Evolutionary conservation across 768 basidiomycete genomes (phyloP).

Genomic region (Rhizopogon vinicolor): DNA sequence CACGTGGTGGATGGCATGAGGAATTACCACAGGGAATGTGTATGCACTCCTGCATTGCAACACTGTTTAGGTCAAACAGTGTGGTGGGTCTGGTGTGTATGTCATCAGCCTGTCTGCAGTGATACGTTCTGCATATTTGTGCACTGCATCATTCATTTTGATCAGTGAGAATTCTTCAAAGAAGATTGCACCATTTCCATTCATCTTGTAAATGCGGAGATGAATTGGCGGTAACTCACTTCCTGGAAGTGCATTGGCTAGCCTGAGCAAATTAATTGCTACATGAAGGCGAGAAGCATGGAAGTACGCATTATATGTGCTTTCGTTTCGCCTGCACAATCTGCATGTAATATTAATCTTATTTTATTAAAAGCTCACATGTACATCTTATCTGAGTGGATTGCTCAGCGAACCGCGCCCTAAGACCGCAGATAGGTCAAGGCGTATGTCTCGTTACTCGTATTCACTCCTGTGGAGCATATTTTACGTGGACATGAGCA

Average conservation of each 20-base stretch:
- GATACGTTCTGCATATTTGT: background rate
- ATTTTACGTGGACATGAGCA: background rate
- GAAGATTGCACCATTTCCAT: background rate
- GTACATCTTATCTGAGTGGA: background rate
- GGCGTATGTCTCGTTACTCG: background rate
- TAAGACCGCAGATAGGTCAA: background rate
- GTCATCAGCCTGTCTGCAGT: background rate
- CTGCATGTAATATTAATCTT: background rate
- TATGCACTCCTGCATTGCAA: background rate
- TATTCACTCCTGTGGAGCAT: background rate
- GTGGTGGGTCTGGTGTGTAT: background rate
- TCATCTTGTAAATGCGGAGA: background rate
- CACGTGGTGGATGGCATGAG: background rate
- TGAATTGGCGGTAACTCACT: background rate
- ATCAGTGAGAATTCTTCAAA: background rate
- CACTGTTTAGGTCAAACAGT: background rate
- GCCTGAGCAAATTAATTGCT: background rate
- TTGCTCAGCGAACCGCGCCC: background rate
- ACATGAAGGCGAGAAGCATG: background rate
- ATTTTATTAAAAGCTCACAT: background rate
- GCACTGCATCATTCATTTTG: background rate
- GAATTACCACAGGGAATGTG: background rate
- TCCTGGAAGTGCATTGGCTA: background rate
- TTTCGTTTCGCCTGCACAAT: background rate
- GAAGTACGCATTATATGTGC: background rate